Percentiles rank a stretch among this genome's conserved stretches.
Evolutionary conservation across 345 rosid genomes (phyloP).

Genomic region (Turritis glabra): DNA sequence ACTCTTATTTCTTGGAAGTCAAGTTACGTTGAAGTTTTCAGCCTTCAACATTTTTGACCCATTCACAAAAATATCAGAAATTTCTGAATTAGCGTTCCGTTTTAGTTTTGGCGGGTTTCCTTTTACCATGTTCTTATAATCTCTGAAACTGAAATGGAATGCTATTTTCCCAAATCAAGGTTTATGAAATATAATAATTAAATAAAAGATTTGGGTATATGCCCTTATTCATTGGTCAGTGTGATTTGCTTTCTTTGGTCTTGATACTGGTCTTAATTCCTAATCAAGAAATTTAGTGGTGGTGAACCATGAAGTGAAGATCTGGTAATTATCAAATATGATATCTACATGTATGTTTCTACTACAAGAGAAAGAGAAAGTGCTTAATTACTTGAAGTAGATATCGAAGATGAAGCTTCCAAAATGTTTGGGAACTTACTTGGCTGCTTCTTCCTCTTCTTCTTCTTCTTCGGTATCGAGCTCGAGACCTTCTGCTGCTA

Average conservation of each 20-base stretch:
- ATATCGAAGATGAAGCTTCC: constrained; percentile 9
- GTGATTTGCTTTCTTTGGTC: not conserved
- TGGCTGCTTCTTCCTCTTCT: constrained; percentile 41
- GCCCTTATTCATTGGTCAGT: not conserved
- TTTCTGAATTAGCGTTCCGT: not conserved
- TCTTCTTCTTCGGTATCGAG: constrained; percentile 75
- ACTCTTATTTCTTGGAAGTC: not conserved
- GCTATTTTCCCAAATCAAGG: not conserved
- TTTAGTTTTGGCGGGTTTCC: not conserved
- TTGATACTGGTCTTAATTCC: not conserved
- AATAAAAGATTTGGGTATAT: not conserved
- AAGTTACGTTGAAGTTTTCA: not conserved
- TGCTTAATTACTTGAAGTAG: constrained; percentile 14
- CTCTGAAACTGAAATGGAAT: not conserved
- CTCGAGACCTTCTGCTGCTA: constrained; percentile 93
- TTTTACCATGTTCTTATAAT: not conserved
- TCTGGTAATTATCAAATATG: not conserved
- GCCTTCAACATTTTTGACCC: not conserved
- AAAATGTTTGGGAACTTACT: constrained; percentile 2
- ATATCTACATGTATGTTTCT: constrained; percentile 26
- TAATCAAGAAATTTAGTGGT: not conserved
- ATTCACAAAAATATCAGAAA: not conserved
- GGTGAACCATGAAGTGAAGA: not conserved
- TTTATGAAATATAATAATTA: not conserved
- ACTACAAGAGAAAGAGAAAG: not conserved